Percentiles rank a stretch among this genome's conserved stretches.
phyloP scores from a whole-genome alignment of 2,329 filamentous ascomycete genomes.

The Xylariaceae sp. region DNA sequence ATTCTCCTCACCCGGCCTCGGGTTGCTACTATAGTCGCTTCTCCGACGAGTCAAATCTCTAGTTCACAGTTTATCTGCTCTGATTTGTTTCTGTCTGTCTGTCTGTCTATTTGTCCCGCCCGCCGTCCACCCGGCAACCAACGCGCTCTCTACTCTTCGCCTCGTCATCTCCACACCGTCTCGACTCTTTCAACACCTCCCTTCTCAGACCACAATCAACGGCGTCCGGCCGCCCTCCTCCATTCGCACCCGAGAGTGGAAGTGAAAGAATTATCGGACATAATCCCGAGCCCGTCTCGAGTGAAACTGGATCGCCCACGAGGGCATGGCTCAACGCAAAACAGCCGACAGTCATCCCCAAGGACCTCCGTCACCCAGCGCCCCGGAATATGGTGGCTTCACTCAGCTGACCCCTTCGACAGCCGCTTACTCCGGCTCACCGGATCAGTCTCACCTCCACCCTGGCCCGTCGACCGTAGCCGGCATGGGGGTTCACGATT shows the following conservation, averaged over 20 bases:
- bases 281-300: conserved; percentile 9
- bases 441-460: conserved; percentile 19
- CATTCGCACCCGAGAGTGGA: conserved; percentile 20
- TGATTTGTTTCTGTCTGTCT: not conserved
- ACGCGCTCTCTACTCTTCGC: not conserved
- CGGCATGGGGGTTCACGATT: conserved; percentile 30
- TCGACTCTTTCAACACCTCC: not conserved
- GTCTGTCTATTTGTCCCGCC: not conserved
- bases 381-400: conserved; percentile 35
- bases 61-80: not conserved
- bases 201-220: conserved; percentile 3
- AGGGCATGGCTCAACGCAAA: conserved; percentile 49
- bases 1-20: not conserved
- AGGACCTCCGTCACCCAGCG: conserved; percentile 24
- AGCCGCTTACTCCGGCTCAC: conserved; percentile 26
- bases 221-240: conserved; percentile 8
- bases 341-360: conserved; percentile 32
- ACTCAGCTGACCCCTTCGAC: conserved; percentile 24
- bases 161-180: conserved; percentile 8
- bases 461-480: conserved; percentile 22
- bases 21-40: not conserved
- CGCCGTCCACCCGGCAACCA: conserved; percentile 8
- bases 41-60: not conserved
- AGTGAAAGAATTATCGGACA: conserved; percentile 13
- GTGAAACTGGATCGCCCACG: conserved; percentile 9